Percentiles rank a stretch among this genome's conserved stretches.
Evolutionary conservation across 139 green algal species (phyloP).

Genomic region (Astrephomene gubernaculifera): DNA sequence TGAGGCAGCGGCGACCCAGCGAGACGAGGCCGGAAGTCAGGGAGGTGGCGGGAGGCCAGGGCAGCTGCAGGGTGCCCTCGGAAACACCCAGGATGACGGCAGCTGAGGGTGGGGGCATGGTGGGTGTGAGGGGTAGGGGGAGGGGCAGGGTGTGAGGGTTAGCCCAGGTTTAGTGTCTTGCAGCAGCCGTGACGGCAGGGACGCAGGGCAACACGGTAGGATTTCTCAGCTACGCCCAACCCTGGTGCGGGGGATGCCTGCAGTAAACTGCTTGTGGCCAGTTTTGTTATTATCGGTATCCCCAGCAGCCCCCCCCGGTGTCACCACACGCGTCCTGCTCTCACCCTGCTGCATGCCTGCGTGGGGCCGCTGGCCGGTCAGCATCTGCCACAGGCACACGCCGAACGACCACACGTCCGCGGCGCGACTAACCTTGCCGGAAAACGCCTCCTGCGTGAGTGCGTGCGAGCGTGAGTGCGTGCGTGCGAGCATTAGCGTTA

Average conservation of each 20-base stretch:
- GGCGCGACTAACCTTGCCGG: slow-evolving; percentile 3
- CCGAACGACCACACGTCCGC: slow-evolving; percentile 18
- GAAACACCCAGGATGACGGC: not conserved
- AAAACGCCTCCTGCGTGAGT: slow-evolving; percentile 4
- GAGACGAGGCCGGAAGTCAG: not conserved
- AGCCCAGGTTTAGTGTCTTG: not conserved
- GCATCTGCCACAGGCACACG: slow-evolving; percentile 21
- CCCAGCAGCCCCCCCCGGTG: not conserved
- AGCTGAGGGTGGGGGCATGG: not conserved
- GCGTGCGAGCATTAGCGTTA: not conserved
- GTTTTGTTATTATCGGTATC: too few species aligned
- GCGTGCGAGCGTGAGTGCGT: not conserved
- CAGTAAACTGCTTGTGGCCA: too few species aligned
- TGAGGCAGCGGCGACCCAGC: slow-evolving; percentile 22
- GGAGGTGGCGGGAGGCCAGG: not conserved
- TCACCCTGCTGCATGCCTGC: not conserved
- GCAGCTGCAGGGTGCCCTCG: not conserved
- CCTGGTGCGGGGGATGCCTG: too few species aligned
- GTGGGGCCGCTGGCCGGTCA: not conserved
- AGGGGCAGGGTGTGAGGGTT: too few species aligned
- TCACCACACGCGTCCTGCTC: not conserved
- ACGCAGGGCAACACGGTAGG: not conserved
- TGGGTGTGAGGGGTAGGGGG: not conserved
- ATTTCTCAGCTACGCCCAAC: not conserved
- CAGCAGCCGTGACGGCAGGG: not conserved